A percentile compares a stretch with the other conserved stretches of the same genome.
Evolutionary conservation across 495 filamentous ascomycete genomes (phyloP).

Genomic region (Evernia prunastri): DNA sequence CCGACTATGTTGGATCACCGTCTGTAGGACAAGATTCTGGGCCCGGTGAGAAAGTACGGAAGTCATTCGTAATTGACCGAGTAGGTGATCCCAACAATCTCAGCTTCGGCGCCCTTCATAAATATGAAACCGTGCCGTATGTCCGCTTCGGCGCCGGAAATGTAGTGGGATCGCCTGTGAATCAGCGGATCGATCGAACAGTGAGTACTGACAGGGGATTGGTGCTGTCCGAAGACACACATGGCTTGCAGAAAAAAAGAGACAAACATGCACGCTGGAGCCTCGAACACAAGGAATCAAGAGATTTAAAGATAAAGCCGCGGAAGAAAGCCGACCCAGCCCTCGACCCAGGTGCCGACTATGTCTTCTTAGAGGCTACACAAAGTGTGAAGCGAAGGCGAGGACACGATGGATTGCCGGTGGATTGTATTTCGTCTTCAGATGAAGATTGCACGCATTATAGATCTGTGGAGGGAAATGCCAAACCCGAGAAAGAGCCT

Average conservation of each 20-base stretch:
- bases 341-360: conserved; percentile 36
- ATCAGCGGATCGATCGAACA: conserved; percentile 49
- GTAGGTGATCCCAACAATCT: conserved; percentile 58
- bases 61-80: conserved; percentile 43
- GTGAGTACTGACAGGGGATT: conserved; percentile 41
- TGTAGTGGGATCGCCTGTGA: conserved; percentile 48
- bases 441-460: conserved; percentile 53
- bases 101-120: conserved; percentile 54
- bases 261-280: conserved; percentile 35
- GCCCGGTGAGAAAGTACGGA: conserved; percentile 9
- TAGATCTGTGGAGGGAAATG: conserved; percentile 63
- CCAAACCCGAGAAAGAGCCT: conserved; percentile 44
- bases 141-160: conserved; percentile 51
- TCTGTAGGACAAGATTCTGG: conserved; percentile 20
- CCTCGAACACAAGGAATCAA: conserved; percentile 30
- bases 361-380: conserved; percentile 36
- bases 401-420: conserved; percentile 8
- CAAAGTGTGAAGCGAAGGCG: conserved; percentile 28
- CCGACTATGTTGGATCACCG: conserved; percentile 1
- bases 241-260: conserved; percentile 27
- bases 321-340: conserved; percentile 24
- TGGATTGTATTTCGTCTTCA: conserved; percentile 29
- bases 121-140: conserved; percentile 55
- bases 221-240: conserved; percentile 34
- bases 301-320: conserved; percentile 36